Percentiles rank a stretch among this genome's conserved stretches.
Conservation (phyloP, 441 rosid genomes). For the Metrosideros polymorpha region DNA sequence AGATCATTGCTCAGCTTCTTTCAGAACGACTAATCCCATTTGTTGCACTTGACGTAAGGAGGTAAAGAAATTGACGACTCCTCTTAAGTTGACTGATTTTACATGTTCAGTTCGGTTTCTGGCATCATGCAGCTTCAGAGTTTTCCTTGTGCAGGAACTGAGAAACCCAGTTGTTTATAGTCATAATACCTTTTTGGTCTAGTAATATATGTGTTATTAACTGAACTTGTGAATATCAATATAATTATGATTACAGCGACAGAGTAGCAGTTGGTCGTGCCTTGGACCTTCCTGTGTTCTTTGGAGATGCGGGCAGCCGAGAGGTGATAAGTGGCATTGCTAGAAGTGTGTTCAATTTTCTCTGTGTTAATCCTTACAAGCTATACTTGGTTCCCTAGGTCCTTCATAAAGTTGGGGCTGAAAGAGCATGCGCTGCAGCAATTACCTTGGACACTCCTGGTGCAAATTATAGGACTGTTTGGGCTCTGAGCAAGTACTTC, state of each 20-base stretch:
- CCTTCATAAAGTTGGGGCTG: constrained; percentile 95
- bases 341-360: neutral
- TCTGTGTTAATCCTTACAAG: constrained; percentile 9
- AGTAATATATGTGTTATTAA: neutral
- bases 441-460: constrained; percentile 93
- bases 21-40: constrained; percentile 96
- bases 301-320: constrained; percentile 96
- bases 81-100: neutral
- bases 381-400: constrained; percentile 40
- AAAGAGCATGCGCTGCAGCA: constrained; percentile 96
- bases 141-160: neutral
- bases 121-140: neutral
- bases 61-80: constrained; percentile 31
- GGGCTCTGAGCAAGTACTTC: constrained; percentile 96
- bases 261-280: constrained; percentile 93
- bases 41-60: constrained; percentile 93
- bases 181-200: neutral
- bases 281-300: constrained; percentile 91
- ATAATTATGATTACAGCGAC: constrained; percentile 48
- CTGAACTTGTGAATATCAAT: neutral
- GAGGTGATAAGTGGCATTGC: constrained; percentile 47
- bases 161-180: neutral
- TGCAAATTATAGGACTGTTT: constrained; percentile 96
- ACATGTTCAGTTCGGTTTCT: neutral
- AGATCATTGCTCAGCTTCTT: constrained; percentile 99